phyloP scores from a whole-genome alignment of 1,139 yeast species.

The Saccharomyces pastorianus region DNA sequence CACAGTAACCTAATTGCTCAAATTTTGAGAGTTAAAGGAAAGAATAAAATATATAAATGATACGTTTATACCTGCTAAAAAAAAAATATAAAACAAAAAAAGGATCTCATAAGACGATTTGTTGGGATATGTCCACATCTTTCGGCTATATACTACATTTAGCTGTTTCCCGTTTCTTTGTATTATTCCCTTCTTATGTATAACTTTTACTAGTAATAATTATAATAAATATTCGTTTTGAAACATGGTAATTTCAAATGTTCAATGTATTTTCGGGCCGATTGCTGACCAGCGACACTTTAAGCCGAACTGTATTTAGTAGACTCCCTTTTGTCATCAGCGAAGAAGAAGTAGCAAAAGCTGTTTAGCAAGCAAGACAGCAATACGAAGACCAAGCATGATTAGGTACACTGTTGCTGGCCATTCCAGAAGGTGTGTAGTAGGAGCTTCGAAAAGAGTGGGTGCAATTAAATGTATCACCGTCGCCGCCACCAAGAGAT shows the following conservation, averaged over 20 bases:
- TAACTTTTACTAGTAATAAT: not conserved
- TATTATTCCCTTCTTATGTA: not conserved
- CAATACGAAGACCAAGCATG: not conserved
- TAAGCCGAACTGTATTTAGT: not conserved
- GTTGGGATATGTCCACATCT: not conserved
- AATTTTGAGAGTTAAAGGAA: not conserved
- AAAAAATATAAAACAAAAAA: not conserved
- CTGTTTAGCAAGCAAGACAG: not conserved
- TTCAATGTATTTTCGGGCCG: not conserved
- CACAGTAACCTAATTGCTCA: not conserved
- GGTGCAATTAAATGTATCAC: not conserved
- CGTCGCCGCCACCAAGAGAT: slow-evolving; percentile 9
- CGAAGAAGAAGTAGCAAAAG: not conserved
- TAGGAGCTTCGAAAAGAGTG: not conserved
- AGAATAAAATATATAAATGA: not conserved
- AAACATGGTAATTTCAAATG: not conserved
- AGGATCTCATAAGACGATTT: not conserved
- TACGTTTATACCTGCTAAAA: not conserved
- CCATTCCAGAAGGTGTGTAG: not conserved
- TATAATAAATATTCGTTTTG: not conserved
- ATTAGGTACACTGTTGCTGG: not conserved
- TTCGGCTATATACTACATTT: not conserved
- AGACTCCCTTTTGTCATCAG: not conserved
- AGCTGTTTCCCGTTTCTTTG: not conserved
- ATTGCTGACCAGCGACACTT: not conserved